These are phyloP conservation scores for Sclerotiophoma versabilis DNA, from an alignment of 2,329 filamentous ascomycete genomes.

Conservation along the genomic window DNA sequence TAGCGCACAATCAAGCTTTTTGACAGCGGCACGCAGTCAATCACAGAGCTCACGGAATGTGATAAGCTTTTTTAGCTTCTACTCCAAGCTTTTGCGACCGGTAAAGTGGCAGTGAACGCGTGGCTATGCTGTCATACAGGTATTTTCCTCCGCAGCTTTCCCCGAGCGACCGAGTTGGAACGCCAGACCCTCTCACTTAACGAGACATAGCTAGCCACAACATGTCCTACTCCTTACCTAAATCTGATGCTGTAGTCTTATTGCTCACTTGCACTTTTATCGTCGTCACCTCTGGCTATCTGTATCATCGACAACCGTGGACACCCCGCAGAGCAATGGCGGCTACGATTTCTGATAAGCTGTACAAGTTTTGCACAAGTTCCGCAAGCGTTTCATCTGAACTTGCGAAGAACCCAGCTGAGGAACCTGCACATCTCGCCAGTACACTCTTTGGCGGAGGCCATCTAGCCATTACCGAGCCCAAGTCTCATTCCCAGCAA, in stretches of 20 bases:
- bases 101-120: constrained; percentile 13
- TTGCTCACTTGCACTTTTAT: neutral
- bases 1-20: constrained; percentile 8
- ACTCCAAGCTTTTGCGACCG: neutral
- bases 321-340: constrained; percentile 20
- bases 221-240: neutral
- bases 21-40: neutral
- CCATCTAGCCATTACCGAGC: constrained; percentile 34
- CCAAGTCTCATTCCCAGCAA: constrained; percentile 23
- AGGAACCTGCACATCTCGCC: constrained; percentile 63
- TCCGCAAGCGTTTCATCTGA: constrained; percentile 63
- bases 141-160: neutral
- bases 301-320: constrained; percentile 2
- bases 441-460: constrained; percentile 61
- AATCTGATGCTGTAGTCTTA: neutral
- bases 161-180: neutral
- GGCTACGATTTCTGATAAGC: constrained; percentile 21
- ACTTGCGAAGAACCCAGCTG: constrained; percentile 59
- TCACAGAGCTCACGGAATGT: neutral
- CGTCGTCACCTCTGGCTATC: neutral
- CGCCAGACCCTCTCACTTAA: neutral
- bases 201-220: neutral
- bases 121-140: constrained; percentile 16
- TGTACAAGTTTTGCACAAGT: constrained; percentile 68
- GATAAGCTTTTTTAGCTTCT: neutral